These are phyloP conservation scores for Lepidium campestre DNA, from an alignment of 441 rosid genomes.

Conservation along the genomic window DNA sequence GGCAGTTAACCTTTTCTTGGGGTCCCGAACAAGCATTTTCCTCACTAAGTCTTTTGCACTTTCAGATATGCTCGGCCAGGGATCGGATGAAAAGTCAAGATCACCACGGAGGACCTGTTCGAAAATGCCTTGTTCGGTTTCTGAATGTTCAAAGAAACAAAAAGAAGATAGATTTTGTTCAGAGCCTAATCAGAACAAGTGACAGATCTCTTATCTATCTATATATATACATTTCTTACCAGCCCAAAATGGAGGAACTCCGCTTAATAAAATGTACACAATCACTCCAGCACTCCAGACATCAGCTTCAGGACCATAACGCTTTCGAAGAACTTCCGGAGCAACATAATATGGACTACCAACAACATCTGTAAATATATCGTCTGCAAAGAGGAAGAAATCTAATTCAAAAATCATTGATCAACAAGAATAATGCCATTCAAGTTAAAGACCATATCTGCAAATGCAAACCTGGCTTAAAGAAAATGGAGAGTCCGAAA, in stretches of 20 bases:
- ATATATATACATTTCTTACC: conserved; percentile 37
- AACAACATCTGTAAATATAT: conserved; percentile 78
- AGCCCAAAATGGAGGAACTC: conserved; percentile 99
- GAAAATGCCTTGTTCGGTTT: conserved; percentile 82
- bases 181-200: not conserved
- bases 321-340: conserved; percentile 87
- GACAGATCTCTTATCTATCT: not conserved
- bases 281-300: conserved; percentile 99
- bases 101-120: conserved; percentile 91
- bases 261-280: conserved; percentile 82
- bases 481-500: conserved; percentile 88
- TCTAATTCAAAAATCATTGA: not conserved
- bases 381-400: conserved; percentile 43
- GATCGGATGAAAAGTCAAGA: conserved; percentile 88
- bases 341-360: conserved; percentile 99
- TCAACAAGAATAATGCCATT: not conserved
- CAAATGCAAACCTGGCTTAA: conserved; percentile 76
- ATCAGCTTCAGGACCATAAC: conserved; percentile 90
- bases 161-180: not conserved
- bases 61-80: conserved; percentile 95
- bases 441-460: not conserved
- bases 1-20: conserved; percentile 71
- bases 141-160: conserved; percentile 31
- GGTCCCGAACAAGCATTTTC: conserved; percentile 91
- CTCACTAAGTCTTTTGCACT: conserved; percentile 87